Base-by-base conservation (phyloP, 495 filamentous ascomycete genomes). In the Annulohypoxylon nitens region DNA sequence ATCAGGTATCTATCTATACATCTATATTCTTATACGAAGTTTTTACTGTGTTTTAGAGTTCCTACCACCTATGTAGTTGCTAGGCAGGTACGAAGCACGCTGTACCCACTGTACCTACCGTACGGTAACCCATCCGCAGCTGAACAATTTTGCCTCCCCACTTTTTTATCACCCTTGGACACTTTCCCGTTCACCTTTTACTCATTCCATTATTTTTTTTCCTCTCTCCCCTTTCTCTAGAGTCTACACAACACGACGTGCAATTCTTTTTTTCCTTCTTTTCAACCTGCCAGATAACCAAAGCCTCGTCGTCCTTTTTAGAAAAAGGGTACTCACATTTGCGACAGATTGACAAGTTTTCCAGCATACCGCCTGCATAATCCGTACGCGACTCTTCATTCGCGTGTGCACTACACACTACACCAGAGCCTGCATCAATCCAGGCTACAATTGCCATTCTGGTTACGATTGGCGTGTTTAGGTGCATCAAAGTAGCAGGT, bases 131-230 rank as follows among this genome's bases (percentile, higher is more conserved):
- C 63, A 20, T 70, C 37, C 47, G 59, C 51, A 70, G 72, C 72
- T 75, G 67, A 75, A 75, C 63, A 75, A 75, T 70, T 75, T 75
- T 75, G 67, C 72, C 63, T 73, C 76, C 74, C 76, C 74, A 66
- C 23, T 74, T 75, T 75, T 69, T 61, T 69, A 48, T 26, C 39
- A 36, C 65, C 68, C 64, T 72, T 63, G 58, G 63, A 58, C 41
- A 57, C 50, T 72, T 72, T 70, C 54, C 43, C 58, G 16, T 70
- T 65, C 62, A 47, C 48, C 51, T 76, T 53, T 62, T 43, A 68
- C 74, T 55, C 67, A 74, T 70, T 69, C 58, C 61, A 36, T 74
- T 57, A 20, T 66, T 59, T 72, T 65, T 71, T 57, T 34, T 45
- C 68, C 48, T 75, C 1, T 73, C 64, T 67, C n/a, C 20, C 30